phyloP scores from a whole-genome alignment of 305 asterid genomes.

The Ajuga reptans region DNA sequence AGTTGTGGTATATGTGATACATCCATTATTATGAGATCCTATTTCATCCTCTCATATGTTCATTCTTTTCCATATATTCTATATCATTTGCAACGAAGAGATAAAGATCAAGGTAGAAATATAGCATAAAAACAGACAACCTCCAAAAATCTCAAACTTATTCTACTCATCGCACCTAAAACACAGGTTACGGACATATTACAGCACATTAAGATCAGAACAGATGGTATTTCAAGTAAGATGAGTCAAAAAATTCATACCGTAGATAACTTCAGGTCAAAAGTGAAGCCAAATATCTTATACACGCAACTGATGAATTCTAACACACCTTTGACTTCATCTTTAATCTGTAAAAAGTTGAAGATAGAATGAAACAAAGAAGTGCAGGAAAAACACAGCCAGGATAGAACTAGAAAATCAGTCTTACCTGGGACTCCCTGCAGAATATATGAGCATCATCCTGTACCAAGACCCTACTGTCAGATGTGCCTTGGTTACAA shows the following conservation, averaged over 20 bases:
- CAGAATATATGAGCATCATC: constrained; percentile 99
- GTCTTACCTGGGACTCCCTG: constrained; percentile 86
- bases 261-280: constrained; percentile 91
- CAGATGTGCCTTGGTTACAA: constrained; percentile 23
- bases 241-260: constrained; percentile 37
- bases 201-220: neutral
- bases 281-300: constrained; percentile 82
- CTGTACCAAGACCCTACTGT: constrained; percentile 43
- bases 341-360: constrained; percentile 59
- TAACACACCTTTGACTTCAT: constrained; percentile 84
- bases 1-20: neutral
- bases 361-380: constrained; percentile 22
- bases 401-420: constrained; percentile 13
- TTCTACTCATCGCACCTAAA: neutral
- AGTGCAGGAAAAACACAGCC: neutral
- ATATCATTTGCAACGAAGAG: neutral
- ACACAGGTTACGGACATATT: neutral
- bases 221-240: constrained; percentile 2
- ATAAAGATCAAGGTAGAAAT: neutral
- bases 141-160: neutral
- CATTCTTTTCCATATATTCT: neutral
- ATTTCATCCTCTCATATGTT: neutral
- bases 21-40: neutral
- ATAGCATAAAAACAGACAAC: neutral
- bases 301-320: constrained; percentile 73